Evolutionary conservation across 2,329 filamentous ascomycete genomes (phyloP).

Genomic region (Davidsoniella neocaledoniae): DNA sequence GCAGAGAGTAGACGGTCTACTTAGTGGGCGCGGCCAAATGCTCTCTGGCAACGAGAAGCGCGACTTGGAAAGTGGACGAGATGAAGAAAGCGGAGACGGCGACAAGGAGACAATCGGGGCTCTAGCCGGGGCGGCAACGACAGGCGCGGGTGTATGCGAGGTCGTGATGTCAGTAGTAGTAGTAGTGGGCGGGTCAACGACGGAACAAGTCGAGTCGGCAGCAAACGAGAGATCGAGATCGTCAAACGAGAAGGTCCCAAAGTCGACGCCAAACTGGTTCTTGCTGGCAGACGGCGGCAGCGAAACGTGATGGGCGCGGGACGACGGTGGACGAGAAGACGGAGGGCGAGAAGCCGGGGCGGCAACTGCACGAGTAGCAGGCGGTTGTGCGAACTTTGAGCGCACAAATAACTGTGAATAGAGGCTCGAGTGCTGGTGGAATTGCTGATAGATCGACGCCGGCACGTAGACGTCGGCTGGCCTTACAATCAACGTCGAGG

Average conservation of each 20-base stretch:
- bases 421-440: no score
- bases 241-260: slow-evolving; percentile 9
- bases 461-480: no score
- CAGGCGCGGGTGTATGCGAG: not conserved
- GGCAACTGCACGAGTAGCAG: not conserved
- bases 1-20: slow-evolving; percentile 2
- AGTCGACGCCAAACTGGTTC: slow-evolving; percentile 9
- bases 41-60: slow-evolving; percentile 8
- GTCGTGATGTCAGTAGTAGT: not conserved
- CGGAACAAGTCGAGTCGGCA: slow-evolving; percentile 2
- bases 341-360: not conserved
- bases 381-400: not conserved
- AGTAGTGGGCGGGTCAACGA: not conserved
- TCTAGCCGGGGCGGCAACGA: not conserved
- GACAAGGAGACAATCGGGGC: not conserved
- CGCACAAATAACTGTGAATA: not conserved
- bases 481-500: not conserved
- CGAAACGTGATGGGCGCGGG: slow-evolving; percentile 10
- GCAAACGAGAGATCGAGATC: slow-evolving; percentile 2
- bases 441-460: no score
- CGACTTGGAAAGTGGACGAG: slow-evolving; percentile 3
- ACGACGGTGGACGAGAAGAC: not conserved
- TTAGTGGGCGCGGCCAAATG: slow-evolving; percentile 8
- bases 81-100: not conserved
- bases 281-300: slow-evolving; percentile 9